Base-by-base conservation (phyloP, 2,329 filamentous ascomycete species). In the Claviceps arundinis region DNA sequence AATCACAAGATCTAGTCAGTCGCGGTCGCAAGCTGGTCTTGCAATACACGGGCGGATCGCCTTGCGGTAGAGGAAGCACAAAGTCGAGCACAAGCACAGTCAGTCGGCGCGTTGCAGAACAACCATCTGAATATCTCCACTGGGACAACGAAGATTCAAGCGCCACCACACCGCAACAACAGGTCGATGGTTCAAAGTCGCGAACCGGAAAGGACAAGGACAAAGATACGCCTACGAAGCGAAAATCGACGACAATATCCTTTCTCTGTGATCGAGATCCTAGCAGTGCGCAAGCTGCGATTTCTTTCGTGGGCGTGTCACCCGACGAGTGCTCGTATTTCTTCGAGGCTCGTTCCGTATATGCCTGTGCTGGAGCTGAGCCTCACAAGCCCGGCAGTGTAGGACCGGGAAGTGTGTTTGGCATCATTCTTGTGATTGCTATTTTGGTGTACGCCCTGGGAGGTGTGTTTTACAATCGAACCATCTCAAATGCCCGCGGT, bases 261-360 rank as follows among this genome's bases (percentile, higher is more conserved):
- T 91, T 97, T 65, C 84, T 93, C 58, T 98, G 93, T 73, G 90
- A 96, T 64, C 81, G 81, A 56, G 89, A 96, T 60, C 82, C 87
- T 1, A 73, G 84, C 1, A 77, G 75, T 34, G 78, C 80, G 4
- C 75, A 79, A 42, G 84, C 89, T 4, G 77, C 79, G 4, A 75
- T 93, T 40, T 89, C 87, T 19, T 98, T 95, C 65, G 84, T 97
- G 54, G 88, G 87, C 54, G 72, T 73, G 44, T 85, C 90, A 55
- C 84, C 87, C 42, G 90, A 97, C 64, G 85, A 94, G 55, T 98
- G 93, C 74, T 82, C 88, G 34, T 98, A 97, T 70, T 87, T 95
- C 69, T 98, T 98, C 71, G 90, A 97, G 67, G 84, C 90, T 48
- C 85, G 91, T 57, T 93, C 88, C 24, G 77, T 80, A 46, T 85